phyloP scores from a whole-genome alignment of 305 asterid species.

The Fraxinus dipetala region DNA sequence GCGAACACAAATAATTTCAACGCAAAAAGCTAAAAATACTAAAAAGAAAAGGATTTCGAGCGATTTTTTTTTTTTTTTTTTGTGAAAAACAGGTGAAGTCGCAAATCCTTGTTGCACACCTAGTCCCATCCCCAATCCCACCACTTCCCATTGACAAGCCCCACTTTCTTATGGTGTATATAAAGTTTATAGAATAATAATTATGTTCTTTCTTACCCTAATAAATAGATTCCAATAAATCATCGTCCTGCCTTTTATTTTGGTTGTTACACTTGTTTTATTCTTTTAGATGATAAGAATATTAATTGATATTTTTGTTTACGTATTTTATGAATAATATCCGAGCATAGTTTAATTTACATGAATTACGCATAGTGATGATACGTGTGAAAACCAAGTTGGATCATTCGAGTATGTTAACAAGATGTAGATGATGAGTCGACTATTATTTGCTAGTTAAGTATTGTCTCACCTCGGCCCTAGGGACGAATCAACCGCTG shows the following conservation, averaged over 20 bases:
- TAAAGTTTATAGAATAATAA: background rate
- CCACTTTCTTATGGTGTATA: background rate
- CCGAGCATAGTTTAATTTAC: background rate
- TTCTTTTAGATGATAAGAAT: background rate
- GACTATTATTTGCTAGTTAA: background rate
- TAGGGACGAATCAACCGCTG: background rate
- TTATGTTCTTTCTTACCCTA: background rate
- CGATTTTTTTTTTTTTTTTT: too few relatives aligned
- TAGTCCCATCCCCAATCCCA: background rate
- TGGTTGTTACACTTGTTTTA: background rate
- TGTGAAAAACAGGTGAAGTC: background rate
- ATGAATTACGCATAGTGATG: background rate
- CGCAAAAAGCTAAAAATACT: too few relatives aligned
- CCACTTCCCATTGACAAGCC: background rate
- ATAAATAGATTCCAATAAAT: background rate
- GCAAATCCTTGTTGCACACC: background rate
- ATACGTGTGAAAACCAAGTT: background rate
- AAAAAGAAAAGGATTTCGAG: too few relatives aligned
- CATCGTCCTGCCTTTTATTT: background rate
- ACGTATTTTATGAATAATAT: background rate
- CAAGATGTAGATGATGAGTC: background rate
- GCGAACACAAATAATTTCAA: background rate
- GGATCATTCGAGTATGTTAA: background rate
- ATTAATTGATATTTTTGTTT: background rate
- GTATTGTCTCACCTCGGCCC: background rate